Evolutionary conservation across 139 green algal genomes (phyloP), one percentile per base, ranked within the genome.

Genomic region (Chlorella sp.): DNA sequence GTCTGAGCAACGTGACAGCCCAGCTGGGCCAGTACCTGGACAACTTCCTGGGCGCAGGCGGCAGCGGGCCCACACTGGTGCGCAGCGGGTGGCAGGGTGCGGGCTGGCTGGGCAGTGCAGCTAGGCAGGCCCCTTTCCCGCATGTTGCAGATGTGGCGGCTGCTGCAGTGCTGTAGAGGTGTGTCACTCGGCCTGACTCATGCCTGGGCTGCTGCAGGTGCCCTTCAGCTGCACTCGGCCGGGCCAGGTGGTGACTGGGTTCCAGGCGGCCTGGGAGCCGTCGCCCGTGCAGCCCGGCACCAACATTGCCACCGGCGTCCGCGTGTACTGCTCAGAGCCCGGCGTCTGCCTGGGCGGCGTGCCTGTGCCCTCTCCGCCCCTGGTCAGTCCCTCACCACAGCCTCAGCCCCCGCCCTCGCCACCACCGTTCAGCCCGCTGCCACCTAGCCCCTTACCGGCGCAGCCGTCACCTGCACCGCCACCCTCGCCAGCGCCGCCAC

Each of bases 21-120:
- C 56, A 73, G 76, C 26, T 38, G 9, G 76, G 76, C 28, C 72
- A 41, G 17, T 82, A 60, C 58, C 76, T 82, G 76, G 76, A 82
- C 76, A 72, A 73, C 56, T 82, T 67, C 17, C 56, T 73, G 38
- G 76, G 76, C 28, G 76, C 48, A 8, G 76, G 76, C 4, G 76
- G 76, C 54, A 56, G 54, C 7, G 76, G 76, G 20, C 76, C 76
- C 20, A 30, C 26, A 38, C 22, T 64, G 34, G 76, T 81, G 76
- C 46, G 76, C 14, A 20, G 51, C 51, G 4, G 51, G 13, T 60
- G 51, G 11, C 51, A 24, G 51, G 13, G 51, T 16, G 4, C 51
- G 4, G 13, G 9, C n/a, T n/a, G n/a, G n/a, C n/a, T 65, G 67
- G 19, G 24, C 11, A 22, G 65, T 34, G 65, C 32, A 40, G n/a